A percentile compares a stretch with the other conserved stretches of the same genome.
Evolutionary conservation across 2,329 filamentous ascomycete genomes (phyloP).

Genomic region (Xylariaceae sp.): DNA sequence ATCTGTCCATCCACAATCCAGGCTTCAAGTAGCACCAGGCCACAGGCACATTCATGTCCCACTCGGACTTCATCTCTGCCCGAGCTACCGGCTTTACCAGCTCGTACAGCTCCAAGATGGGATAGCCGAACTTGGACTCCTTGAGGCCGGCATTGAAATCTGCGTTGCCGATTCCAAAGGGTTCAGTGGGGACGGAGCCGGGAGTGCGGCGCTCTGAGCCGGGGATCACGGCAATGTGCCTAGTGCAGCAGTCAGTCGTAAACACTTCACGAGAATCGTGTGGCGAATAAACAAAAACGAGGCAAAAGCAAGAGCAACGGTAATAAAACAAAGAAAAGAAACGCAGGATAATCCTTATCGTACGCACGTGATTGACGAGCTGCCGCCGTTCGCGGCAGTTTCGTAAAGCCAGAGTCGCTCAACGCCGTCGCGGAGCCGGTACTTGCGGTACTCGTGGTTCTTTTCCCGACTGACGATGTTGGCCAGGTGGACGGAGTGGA

Average conservation of each 20-base stretch:
- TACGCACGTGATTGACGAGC: conserved; percentile 6
- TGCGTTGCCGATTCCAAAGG: conserved; percentile 6
- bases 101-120: conserved; percentile 9
- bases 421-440: conserved; percentile 9
- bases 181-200: conserved; percentile 2
- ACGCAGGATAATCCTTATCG: too few relatives aligned
- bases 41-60: conserved; percentile 6
- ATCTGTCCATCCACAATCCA: conserved; percentile 7
- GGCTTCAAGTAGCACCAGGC: conserved; percentile 7
- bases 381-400: conserved; percentile 1
- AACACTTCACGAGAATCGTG: not conserved
- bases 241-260: not conserved
- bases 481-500: conserved; percentile 1
- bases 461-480: conserved; percentile 4
- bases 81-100: conserved; percentile 6
- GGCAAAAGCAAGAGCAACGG: too few relatives aligned
- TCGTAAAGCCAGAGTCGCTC: conserved; percentile 11
- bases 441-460: conserved; percentile 12
- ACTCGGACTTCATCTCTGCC: conserved; percentile 11
- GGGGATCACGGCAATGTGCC: conserved; percentile 11
- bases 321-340: too few relatives aligned
- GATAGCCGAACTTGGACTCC: conserved; percentile 11
- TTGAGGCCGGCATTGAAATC: conserved; percentile 8
- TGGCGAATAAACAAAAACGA: too few relatives aligned
- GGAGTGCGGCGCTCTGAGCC: conserved; percentile 1